Base-by-base conservation (phyloP, 2,329 filamentous ascomycete species). In the Phialemoniopsis sp. region DNA sequence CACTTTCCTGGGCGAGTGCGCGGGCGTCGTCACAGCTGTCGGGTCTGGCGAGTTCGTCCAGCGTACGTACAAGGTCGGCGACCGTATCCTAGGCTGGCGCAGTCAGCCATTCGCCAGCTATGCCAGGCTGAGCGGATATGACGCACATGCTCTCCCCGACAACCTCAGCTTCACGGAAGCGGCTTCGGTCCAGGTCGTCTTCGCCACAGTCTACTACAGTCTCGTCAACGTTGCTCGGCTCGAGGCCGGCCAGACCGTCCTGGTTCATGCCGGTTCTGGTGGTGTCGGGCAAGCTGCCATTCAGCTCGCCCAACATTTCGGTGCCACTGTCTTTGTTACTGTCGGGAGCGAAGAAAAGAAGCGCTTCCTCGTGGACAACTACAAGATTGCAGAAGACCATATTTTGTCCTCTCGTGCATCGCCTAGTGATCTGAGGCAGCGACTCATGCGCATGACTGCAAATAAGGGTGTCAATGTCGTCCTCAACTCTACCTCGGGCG, bases 241-340 rank as follows among this genome's bases (percentile, higher is more conserved):
- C 3, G 41, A 43, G 4, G 40, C 38, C 1, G 52, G 49, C 3
- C 48, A 58, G 35, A 59, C 46, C 3, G 53, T 72, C 4, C 55
- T 75, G 2, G 54, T 75, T 10, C 66, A 70, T 33, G 57, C 58
- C 10, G 71, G 60, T 8, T 60, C 66, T 5, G 65, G 67, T 36
- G 56, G 58, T 2, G 55, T 65, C 17, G 70, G 71, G 0, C 55
- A 67, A 13, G 64, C 64, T 8, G 70, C 67, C 3, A 47, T 74
- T 4, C 53, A 59, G 6, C 42, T 73, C 8, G 64, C 66, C 4
- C 50, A 50, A 28, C 41, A 53, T 2, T 42, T 55, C 4, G 66
- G 60, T 1, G 62, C 61, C 5, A 55, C 64, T 4, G 49, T 76
- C 3, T 70, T 68, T 43, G 57, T 56, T 3, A 73, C 68, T 32